Percentiles rank a stretch among this genome's conserved stretches.
Evolutionary conservation across 805 yeast genomes (phyloP).

Genomic region (Schizosaccharomyces osmophilus): DNA sequence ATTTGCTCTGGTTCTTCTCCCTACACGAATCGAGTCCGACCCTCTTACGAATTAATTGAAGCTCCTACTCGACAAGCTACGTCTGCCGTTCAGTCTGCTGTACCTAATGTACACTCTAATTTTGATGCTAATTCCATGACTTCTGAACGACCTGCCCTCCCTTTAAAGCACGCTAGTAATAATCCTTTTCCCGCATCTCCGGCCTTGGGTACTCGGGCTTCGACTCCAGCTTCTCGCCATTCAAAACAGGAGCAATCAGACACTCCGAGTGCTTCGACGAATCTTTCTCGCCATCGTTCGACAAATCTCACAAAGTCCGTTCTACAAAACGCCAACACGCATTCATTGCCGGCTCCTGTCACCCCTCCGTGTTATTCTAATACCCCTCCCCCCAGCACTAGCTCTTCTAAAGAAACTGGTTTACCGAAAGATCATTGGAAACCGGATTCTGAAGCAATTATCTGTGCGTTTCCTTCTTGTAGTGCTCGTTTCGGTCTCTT

Average conservation of each 20-base stretch:
- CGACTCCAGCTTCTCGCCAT: too few species aligned
- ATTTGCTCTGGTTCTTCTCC: not conserved
- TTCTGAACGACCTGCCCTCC: too few species aligned
- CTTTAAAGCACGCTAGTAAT: too few species aligned
- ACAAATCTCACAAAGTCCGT: too few species aligned
- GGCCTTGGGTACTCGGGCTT: too few species aligned
- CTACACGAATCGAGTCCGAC: not conserved
- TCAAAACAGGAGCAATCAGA: too few species aligned
- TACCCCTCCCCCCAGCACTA: not conserved
- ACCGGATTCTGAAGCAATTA: slow-evolving; percentile 37
- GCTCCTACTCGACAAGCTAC: not conserved
- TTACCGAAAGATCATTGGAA: slow-evolving; percentile 21
- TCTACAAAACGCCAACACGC: not conserved
- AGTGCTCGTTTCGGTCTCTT: slow-evolving; percentile 43
- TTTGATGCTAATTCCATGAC: not conserved
- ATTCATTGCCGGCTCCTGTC: not conserved
- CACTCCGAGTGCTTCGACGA: too few species aligned
- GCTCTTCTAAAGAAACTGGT: slow-evolving; percentile 6
- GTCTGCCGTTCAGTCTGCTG: not conserved
- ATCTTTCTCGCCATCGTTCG: too few species aligned
- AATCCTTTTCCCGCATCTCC: too few species aligned
- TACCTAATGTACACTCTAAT: not conserved
- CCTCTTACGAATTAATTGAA: not conserved
- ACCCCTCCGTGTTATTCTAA: not conserved
- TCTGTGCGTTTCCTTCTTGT: slow-evolving; percentile 37